Base-by-base conservation (phyloP, 164 flowering plant species). In the Chloranthus sessilifolius region DNA sequence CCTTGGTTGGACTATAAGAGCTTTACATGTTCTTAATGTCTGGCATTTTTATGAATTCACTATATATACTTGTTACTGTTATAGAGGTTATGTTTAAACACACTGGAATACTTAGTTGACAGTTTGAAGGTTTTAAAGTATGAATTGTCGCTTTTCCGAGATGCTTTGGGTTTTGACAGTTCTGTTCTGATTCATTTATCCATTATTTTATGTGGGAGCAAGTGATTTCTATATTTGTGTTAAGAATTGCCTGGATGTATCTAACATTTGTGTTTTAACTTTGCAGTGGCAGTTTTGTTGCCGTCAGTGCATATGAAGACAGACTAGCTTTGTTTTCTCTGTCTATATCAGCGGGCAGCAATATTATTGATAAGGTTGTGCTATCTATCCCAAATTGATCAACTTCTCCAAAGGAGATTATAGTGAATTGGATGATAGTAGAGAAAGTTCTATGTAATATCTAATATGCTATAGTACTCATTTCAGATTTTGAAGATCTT, bases 221-320 rank as follows among this genome's bases (percentile, higher is more conserved):
- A n/a, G n/a, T n/a, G n/a, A n/a, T n/a, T n/a, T n/a, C n/a, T n/a
- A n/a, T n/a, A n/a, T n/a, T n/a, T n/a, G n/a, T n/a, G n/a, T n/a
- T n/a, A n/a, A n/a, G n/a, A n/a, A n/a, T n/a, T n/a, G n/a, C n/a
- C 3, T 56, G 5, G 4, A 24, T 45, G 15, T 50, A 26, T 57
- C 58, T 59, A 50, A 50, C 54, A 9, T 50, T 46, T 31, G 25
- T 59, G 44, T 24, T 38, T 69, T 59, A 29, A 35, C 30, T 64
- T 45, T 65, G 41, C 86, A 92, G 96, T 66, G 88, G 95, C 12
- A 56, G 78, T 64, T 86, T 72, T 55, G 61, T 88, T 52, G 99
- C 99, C 65, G 85, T 66, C 42, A 73, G 91, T 73, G 95, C 99
- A 37, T 84, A 83, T 69, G 94, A 78, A 68, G 81, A 78, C 37